A percentile compares a stretch with the other conserved stretches of the same genome.
Conservation (phyloP, 768 basidiomycete genomes). For the Tricholomella constricta region DNA sequence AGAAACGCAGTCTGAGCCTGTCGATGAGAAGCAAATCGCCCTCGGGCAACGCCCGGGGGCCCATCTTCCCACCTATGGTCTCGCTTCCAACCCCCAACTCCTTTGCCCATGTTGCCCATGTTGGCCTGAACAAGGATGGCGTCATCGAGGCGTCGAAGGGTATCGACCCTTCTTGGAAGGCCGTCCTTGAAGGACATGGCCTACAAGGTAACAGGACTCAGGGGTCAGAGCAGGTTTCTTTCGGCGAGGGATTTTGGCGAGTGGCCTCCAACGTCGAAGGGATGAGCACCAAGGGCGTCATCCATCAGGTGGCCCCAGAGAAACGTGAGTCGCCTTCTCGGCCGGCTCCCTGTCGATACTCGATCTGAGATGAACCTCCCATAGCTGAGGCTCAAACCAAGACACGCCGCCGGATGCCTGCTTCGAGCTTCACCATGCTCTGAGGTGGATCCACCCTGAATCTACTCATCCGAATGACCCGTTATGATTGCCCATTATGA, state of each 20-base stretch:
- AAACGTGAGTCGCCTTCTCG: background rate
- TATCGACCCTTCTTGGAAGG: constrained; percentile 56
- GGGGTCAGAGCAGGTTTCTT: constrained; percentile 29
- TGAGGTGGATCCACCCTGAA: background rate
- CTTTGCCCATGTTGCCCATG: constrained; percentile 68
- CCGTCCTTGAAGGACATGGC: constrained; percentile 34
- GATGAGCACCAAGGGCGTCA: constrained; percentile 3
- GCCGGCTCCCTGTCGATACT: background rate
- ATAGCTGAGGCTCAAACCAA: constrained; percentile 6
- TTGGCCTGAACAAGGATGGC: constrained; percentile 55
- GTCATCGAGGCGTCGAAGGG: constrained; percentile 54
- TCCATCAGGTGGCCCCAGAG: constrained; percentile 3
- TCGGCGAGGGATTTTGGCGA: constrained; percentile 36
- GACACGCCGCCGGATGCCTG: constrained; percentile 12
- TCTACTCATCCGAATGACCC: background rate
- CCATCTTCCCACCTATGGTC: constrained; percentile 47
- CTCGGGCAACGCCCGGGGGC: constrained; percentile 21
- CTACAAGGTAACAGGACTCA: constrained; percentile 22
- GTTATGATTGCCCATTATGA: too few relatives aligned
- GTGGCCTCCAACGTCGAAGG: constrained; percentile 17
- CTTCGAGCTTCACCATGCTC: constrained; percentile 16
- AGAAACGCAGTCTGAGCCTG: constrained; percentile 27
- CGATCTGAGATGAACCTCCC: background rate
- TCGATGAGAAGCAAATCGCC: constrained; percentile 43
- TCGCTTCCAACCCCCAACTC: constrained; percentile 60